Evolutionary conservation across 257 asterid genomes (phyloP).

Genomic region (Nicotiana tabacum): DNA sequence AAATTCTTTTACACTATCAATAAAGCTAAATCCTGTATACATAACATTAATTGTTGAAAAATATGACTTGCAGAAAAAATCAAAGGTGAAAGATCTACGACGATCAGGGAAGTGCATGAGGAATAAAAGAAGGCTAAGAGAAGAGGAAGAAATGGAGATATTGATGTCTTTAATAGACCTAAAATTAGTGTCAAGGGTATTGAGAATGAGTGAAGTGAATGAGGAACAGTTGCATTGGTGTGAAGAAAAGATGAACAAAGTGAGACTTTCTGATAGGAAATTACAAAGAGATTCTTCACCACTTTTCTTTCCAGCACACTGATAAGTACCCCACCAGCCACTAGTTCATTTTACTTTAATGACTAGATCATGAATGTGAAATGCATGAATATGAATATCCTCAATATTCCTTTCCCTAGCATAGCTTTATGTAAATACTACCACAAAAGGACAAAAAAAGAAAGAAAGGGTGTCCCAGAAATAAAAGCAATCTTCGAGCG

Average conservation of each 20-base stretch:
- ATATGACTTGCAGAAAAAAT: conserved; percentile 44
- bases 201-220: conserved; percentile 68
- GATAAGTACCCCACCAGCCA: not conserved
- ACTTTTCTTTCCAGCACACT: conserved; percentile 89
- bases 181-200: conserved; percentile 72
- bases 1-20: not conserved
- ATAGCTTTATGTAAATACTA: not conserved
- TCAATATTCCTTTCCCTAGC: not conserved
- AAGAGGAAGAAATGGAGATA: conserved; percentile 57
- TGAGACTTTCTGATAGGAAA: conserved; percentile 63
- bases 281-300: conserved; percentile 88
- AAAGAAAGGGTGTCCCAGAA: not conserved
- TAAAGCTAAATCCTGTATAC: not conserved
- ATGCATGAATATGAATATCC: conserved; percentile 16
- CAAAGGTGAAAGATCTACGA: conserved; percentile 52
- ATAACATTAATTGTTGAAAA: not conserved
- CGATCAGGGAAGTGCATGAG: conserved; percentile 51
- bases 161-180: conserved; percentile 69
- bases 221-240: conserved; percentile 87
- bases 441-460: not conserved
- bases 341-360: conserved; percentile 18
- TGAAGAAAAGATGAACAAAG: conserved; percentile 83
- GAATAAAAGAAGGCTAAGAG: conserved; percentile 34
- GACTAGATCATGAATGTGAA: conserved; percentile 41
- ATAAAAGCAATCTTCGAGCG: not conserved